These are phyloP conservation scores for Usnea hakonensis DNA, from an alignment of 495 filamentous ascomycete genomes.

Conservation along the genomic window DNA sequence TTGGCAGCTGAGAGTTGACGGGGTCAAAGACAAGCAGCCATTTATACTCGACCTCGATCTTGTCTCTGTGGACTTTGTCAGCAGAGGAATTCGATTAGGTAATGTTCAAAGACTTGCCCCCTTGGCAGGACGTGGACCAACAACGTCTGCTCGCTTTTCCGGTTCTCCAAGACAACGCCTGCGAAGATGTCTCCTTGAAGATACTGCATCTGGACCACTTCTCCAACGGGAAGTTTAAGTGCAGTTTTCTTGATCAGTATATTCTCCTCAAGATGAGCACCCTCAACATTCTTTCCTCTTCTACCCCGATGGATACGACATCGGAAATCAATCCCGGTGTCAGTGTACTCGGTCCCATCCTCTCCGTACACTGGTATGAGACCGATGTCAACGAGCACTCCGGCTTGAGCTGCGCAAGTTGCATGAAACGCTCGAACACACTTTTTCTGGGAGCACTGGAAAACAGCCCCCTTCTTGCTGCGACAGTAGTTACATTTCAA, in stretches of 20 bases:
- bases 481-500: constrained; percentile 93
- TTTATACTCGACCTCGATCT: constrained; percentile 47
- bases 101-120: constrained; percentile 55
- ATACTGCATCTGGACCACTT: constrained; percentile 84
- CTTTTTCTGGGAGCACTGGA: constrained; percentile 94
- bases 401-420: constrained; percentile 84
- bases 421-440: constrained; percentile 91
- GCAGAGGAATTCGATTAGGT: not conserved
- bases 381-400: constrained; percentile 82
- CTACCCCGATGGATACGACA: constrained; percentile 91
- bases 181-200: constrained; percentile 81
- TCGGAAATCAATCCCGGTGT: constrained; percentile 81
- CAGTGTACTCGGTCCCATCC: constrained; percentile 83
- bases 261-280: constrained; percentile 60
- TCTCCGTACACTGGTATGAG: constrained; percentile 80
- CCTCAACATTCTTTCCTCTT: constrained; percentile 61
- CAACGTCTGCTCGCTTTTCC: constrained; percentile 63
- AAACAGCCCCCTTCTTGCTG: constrained; percentile 86
- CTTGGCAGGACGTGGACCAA: constrained; percentile 79
- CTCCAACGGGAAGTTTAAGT: constrained; percentile 56
- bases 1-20: constrained; percentile 41
- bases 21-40: constrained; percentile 49
- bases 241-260: constrained; percentile 63
- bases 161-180: constrained; percentile 80
- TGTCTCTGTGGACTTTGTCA: constrained; percentile 33